Conservation (phyloP, 371 early-diverging fungal species). For the Amoeboaphelidium protococcarum region DNA sequence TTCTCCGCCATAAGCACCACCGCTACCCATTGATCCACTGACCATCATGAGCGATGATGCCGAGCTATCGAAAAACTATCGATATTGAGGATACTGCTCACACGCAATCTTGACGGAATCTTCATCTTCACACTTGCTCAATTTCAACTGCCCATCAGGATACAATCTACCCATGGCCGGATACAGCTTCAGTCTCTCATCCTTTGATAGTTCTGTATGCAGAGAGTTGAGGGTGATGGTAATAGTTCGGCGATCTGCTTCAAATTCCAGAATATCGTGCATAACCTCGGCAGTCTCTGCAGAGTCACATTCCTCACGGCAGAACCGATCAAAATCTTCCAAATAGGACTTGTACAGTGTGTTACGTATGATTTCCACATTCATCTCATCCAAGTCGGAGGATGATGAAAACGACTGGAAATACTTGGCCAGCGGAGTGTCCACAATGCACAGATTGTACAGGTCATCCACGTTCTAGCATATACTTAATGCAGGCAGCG, state of each 20-base stretch:
- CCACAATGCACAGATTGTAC: constrained; percentile 82
- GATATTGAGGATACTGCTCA: constrained; percentile 39
- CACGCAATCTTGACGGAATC: constrained; percentile 67
- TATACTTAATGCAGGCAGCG: constrained; percentile 88
- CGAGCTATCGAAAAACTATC: constrained; percentile 17
- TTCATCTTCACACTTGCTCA: constrained; percentile 70
- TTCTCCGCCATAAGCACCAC: constrained; percentile 11
- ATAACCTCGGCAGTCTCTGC: constrained; percentile 90
- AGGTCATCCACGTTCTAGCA: constrained; percentile 84
- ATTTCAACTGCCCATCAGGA: constrained; percentile 57
- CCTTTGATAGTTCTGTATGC: constrained; percentile 80
- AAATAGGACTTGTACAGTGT: constrained; percentile 90
- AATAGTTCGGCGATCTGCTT: constrained; percentile 87
- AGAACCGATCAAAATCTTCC: constrained; percentile 85
- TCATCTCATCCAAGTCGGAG: constrained; percentile 87
- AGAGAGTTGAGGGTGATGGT: constrained; percentile 95
- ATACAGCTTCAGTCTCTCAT: constrained; percentile 74
- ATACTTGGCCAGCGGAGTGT: constrained; percentile 89
- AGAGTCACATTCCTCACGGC: constrained; percentile 45
- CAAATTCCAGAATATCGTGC: constrained; percentile 77
- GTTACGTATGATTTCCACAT: constrained; percentile 95
- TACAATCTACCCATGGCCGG: constrained; percentile 70
- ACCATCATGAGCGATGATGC: not conserved
- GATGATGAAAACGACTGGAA: constrained; percentile 86
- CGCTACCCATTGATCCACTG: not conserved